Percentiles rank a stretch among this genome's conserved stretches.
Conservation (phyloP, 139 green algal species). For the Closterium sp. region DNA sequence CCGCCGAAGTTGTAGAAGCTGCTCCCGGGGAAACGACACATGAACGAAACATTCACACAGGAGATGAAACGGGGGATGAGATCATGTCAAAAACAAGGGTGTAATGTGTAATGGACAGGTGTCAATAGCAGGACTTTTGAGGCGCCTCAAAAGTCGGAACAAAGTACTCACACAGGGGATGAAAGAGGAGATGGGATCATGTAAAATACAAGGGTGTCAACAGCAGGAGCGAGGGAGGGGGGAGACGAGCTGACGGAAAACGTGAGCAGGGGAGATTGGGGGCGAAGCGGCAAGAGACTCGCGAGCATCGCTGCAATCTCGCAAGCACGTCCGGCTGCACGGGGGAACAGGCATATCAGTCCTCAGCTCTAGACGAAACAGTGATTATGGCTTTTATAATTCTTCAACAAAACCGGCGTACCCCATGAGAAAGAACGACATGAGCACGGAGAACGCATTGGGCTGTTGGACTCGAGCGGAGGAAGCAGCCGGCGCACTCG, state of each 20-base stretch:
- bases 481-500: not conserved
- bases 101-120: not conserved
- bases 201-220: no score
- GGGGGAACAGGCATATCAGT: no score
- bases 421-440: not conserved
- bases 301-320: not conserved
- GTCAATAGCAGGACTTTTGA: not conserved
- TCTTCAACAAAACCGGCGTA: no score
- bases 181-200: no score
- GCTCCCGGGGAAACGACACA: not conserved
- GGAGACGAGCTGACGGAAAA: no score
- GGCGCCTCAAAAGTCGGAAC: not conserved
- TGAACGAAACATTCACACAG: not conserved
- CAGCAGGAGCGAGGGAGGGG: no score
- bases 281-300: no score
- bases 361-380: no score
- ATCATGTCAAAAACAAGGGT: not conserved
- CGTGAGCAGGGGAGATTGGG: no score
- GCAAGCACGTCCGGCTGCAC: no score
- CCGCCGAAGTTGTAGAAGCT: not conserved
- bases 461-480: not conserved
- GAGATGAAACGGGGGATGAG: not conserved
- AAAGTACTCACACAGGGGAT: no score
- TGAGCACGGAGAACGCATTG: not conserved
- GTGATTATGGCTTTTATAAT: no score